These are phyloP conservation scores for Pyricularia grisea DNA, from an alignment of 2,329 filamentous ascomycete genomes.

Conservation along the genomic window DNA sequence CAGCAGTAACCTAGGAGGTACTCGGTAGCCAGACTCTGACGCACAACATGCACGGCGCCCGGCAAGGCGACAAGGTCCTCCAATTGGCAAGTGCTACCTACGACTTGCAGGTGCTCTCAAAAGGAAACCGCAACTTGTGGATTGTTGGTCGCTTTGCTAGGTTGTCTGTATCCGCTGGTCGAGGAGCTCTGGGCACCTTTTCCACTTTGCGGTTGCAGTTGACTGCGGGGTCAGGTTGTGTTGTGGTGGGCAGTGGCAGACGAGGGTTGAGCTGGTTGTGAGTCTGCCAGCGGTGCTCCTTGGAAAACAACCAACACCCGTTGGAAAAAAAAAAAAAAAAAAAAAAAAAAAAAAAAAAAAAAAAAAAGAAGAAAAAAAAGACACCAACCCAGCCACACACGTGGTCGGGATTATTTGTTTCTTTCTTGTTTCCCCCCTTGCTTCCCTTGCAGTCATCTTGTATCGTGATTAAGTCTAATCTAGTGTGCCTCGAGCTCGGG, in stretches of 20 bases:
- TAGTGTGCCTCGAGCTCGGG: not conserved
- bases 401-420: not conserved
- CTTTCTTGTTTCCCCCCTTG: not conserved
- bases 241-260: slow-evolving; percentile 1
- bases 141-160: not conserved
- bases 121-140: not conserved
- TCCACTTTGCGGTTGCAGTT: not conserved
- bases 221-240: slow-evolving; percentile 3
- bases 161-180: not conserved
- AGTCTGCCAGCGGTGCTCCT: not conserved
- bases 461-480: not conserved
- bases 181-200: not conserved
- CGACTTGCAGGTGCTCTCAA: not conserved
- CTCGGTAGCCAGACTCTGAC: not conserved
- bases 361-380: not conserved
- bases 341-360: not conserved
- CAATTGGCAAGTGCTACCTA: not conserved
- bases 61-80: not conserved
- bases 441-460: not conserved
- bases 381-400: not conserved
- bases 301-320: not conserved
- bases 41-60: not conserved
- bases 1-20: not conserved
- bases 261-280: not conserved
- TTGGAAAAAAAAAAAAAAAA: not conserved